Evolutionary conservation across 106 monocot genomes (phyloP), one percentile per base, ranked within the genome.

Genomic region (Xerophyta viscosa): DNA sequence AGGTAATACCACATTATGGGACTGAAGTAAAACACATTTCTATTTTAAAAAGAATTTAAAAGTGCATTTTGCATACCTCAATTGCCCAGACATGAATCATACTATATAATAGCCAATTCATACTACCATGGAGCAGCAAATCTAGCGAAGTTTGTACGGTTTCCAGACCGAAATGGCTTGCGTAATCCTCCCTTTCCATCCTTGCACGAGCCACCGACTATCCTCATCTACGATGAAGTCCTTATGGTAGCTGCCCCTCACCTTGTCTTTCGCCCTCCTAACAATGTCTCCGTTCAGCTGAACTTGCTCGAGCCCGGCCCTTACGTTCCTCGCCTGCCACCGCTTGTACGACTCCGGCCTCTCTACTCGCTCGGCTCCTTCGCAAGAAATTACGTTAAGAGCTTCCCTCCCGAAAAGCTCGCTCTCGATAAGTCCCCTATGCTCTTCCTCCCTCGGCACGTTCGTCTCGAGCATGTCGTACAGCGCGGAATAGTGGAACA

Each of bases 331-430:
- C 15, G 56, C 69, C 56, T 78, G 81, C 66, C 82, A 77, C 46
- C 82, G 87, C 74, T 71, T 87, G 60, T 82, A 87, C 1, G 66
- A 67, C 65, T 87, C 87, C 2, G 87, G 87, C 66, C 80, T 59
- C 30, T 77, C 68, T 19, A 76, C 66, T 50, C 87, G 66, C 31
- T 87, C 87, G 7, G 54, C 52, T 1, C 87, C 87, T 68, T 87
- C 87, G 25, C 87, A 87, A 9, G 87, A 73, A 10, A 87, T 62
- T 26, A 87, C 65, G 62, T 87, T 82, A 45, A 87, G 43, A 29
- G 71, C 74, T 1, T 68, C 71, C 20, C 63, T 19, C 10, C 77
- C 82, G 25, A 82, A 71, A 8, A 87, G 49, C 41, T 87, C 77
- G 47, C 70, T 73, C 64, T 87, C 87, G 2, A 82, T 69, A 22